phyloP scores from a whole-genome alignment of 352 stramenopile species.

The Globisporangium abappressorium region DNA sequence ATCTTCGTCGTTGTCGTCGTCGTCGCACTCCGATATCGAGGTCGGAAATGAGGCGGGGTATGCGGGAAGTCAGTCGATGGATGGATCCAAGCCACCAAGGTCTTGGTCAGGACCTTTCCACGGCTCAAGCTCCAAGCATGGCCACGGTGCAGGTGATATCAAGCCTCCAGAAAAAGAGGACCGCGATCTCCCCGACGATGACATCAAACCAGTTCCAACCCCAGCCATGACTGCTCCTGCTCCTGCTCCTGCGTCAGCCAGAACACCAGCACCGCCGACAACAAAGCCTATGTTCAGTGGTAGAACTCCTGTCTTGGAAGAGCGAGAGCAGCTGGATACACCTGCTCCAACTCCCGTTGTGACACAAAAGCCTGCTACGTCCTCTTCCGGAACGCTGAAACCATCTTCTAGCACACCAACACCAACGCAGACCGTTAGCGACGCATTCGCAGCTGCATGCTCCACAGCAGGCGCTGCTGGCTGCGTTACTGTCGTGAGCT shows the following conservation, averaged over 20 bases:
- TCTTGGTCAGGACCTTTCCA: neutral
- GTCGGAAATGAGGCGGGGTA: conserved; percentile 1
- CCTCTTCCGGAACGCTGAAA: neutral
- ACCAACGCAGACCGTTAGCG: neutral
- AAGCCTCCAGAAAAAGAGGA: neutral
- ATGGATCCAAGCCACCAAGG: neutral
- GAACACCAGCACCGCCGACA: neutral
- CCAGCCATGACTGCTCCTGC: neutral
- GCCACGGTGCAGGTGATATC: neutral
- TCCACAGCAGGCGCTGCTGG: conserved; percentile 1
- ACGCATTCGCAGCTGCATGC: conserved; percentile 2
- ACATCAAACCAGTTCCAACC: neutral
- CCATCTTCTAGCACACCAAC: neutral
- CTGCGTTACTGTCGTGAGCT: conserved; percentile 14
- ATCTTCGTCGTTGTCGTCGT: neutral
- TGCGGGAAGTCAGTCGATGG: neutral
- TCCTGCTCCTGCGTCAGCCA: neutral
- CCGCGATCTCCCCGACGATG: neutral
- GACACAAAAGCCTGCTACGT: conserved; percentile 1
- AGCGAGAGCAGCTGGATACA: neutral
- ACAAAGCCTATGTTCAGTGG: neutral
- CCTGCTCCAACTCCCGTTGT: neutral
- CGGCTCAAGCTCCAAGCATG: conserved; percentile 4
- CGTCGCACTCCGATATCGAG: neutral
- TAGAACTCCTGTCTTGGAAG: neutral